Evolutionary conservation across 495 filamentous ascomycete species (phyloP), one percentile per base, ranked within the genome.

Genomic region (Penicillium lagena): DNA sequence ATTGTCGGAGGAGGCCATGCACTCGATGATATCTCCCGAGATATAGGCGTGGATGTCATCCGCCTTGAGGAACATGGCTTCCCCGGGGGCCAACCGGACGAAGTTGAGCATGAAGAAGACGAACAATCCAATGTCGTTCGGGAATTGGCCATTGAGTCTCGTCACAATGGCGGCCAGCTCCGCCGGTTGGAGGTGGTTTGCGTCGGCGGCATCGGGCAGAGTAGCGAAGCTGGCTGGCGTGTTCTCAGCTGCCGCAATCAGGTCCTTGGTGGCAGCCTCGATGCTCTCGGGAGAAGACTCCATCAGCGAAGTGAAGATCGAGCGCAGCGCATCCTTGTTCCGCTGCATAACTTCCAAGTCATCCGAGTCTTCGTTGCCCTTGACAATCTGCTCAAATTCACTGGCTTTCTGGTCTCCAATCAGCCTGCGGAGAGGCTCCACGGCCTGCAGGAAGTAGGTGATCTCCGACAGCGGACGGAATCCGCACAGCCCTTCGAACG

Each of bases 21-120:
- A 97, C 68, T 98, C 93, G 54, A 98, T 89, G 54, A 98, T 95
- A 47, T 98, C 93, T 36, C 93, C 93, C 17, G 84, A 89, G 29
- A 98, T 75, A 63, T 98, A 98, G 13, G 93, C 93, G 60, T 98
- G 93, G 48, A 96, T 95, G 54, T 96, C 93, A 55, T 98, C 89
- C 12, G 93, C 93, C 54, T 86, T 87, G 15, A 98, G 71, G 69
- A 96, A 98, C 75, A 98, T 89, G 12, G 90, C 93, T 64, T 98
- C 91, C 29, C 93, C 93, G 8, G 89, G 78, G 12, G 82, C 70
- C 10, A 98, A 73, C 51, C 78, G 80, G 54, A 90, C 80, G 52
- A 87, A 89, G 70, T 90, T 90, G 39, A 90, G 75, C 67, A 89
- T 85, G 68, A 90, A 88, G 43, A 85, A 72, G 10, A 88, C 83